Percentiles rank a stretch among this genome's conserved stretches.
Conservation (phyloP, 2,329 filamentous ascomycete genomes). For the Kalmusia sp. region DNA sequence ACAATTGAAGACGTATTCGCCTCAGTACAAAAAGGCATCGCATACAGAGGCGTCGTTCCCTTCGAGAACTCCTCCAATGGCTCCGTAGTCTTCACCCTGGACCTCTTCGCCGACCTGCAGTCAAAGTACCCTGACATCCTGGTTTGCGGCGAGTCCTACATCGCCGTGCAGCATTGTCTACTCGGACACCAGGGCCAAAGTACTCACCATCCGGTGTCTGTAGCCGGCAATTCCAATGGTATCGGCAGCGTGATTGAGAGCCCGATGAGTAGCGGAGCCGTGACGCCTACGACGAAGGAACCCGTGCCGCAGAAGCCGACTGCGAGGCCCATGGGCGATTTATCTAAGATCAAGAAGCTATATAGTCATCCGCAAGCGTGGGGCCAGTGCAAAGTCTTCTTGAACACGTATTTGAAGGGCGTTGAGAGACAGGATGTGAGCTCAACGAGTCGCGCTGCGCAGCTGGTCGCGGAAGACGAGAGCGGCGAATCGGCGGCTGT, state of each 20-base stretch:
- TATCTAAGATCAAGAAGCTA: conserved; percentile 73
- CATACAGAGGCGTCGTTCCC: conserved; percentile 81
- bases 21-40: conserved; percentile 71
- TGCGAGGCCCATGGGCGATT: conserved; percentile 56
- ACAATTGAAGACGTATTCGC: conserved; percentile 76
- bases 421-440: conserved; percentile 84
- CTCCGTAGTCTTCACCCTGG: conserved; percentile 86
- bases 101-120: conserved; percentile 81
- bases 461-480: conserved; percentile 71
- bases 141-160: conserved; percentile 84
- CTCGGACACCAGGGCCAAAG: conserved; percentile 58
- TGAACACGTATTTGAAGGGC: conserved; percentile 71
- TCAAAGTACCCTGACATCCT: conserved; percentile 70
- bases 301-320: conserved; percentile 56
- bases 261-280: conserved; percentile 52
- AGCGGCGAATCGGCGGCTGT: conserved; percentile 75
- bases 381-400: conserved; percentile 84
- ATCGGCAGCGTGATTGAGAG: conserved; percentile 22
- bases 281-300: conserved; percentile 58
- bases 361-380: conserved; percentile 97
- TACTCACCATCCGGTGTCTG: not conserved
- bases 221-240: not conserved
- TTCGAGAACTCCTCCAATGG: conserved; percentile 98
- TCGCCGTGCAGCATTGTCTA: conserved; percentile 88
- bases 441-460: conserved; percentile 84